Evolutionary conservation across 208 protist species (phyloP), one percentile per base, ranked within the genome.

Genomic region (Wallacemonas sp.): DNA sequence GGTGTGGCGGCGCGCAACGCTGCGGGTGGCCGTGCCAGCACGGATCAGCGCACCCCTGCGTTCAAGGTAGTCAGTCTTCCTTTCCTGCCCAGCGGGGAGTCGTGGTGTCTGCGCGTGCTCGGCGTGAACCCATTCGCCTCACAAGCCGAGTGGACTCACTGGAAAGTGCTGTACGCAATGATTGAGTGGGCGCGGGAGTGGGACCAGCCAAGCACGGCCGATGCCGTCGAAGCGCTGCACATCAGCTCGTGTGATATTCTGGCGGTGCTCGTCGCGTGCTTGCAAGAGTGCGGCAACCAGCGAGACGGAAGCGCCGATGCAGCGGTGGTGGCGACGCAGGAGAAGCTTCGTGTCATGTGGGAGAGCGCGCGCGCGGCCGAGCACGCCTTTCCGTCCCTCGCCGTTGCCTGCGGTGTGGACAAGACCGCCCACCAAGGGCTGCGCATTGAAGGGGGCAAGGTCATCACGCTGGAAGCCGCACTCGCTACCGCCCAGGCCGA

Each of bases 261-360:
- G 50, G 50, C 50, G 29, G 29, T 39, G 29, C 9, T 57, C 30
- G 24, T n/a, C 4, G 50, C 50, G 26, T 57, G 36, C 32, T n/a
- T 57, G 19, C 50, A 57, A n/a, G 1, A 57, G 8, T 26, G 30
- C 38, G n/a, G 5, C 54, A 59, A 27, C 13, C 30, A 13, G 57
- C 21, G 19, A 15, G 1, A 0, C 46, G 30, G 4, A 4, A 41
- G 1, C 21, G 44, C 1, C 34, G 24, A 41, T n/a, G 19, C 34
- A 21, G 59, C 58, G 19, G 27, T 64, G 24, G 27, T 8, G 15
- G 5, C 29, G n/a, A 44, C 68, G 53, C 30, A 76, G 45, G 10
- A 32, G 32, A 41, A 37, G 6, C 60, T 83, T 19, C 62, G 57
- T 19, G 42, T 44, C 15, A 60, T 57, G 45, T 83, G 77, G 77